Conservation (phyloP, 1,139 yeast genomes). For the Taiozyma sp. region DNA sequence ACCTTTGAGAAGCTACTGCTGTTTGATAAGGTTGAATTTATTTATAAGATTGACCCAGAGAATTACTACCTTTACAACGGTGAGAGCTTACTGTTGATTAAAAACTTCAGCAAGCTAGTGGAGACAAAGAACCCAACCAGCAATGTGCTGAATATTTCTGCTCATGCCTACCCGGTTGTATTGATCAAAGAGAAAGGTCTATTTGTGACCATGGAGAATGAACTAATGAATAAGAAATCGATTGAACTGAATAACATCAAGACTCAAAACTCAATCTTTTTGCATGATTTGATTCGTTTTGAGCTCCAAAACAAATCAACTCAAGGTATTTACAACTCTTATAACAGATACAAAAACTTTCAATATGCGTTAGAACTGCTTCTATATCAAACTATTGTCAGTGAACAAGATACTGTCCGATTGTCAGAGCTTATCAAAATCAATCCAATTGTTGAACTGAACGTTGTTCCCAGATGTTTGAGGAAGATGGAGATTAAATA, state of each 20-base stretch:
- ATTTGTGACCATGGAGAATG: constrained; percentile 22
- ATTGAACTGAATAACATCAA: constrained; percentile 18
- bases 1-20: constrained; percentile 18
- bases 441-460: constrained; percentile 32
- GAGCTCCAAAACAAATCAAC: too few species aligned
- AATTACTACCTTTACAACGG: constrained; percentile 25
- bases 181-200: constrained; percentile 19
- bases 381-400: constrained; percentile 29
- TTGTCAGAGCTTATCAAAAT: constrained; percentile 17
- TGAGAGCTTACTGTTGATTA: constrained; percentile 23
- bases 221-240: constrained; percentile 14
- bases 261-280: constrained; percentile 22
- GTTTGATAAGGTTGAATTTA: constrained; percentile 23
- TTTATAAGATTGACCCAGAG: constrained; percentile 20
- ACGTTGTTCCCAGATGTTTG: constrained; percentile 51
- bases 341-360: constrained; percentile 39
- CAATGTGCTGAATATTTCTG: constrained; percentile 13
- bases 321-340: constrained; percentile 22
- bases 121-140: constrained; percentile 8
- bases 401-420: constrained; percentile 15
- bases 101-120: constrained; percentile 22
- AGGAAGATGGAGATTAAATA: constrained; percentile 62
- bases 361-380: constrained; percentile 44
- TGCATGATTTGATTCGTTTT: constrained; percentile 27
- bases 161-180: constrained; percentile 22